Conservation (phyloP, 805 yeast genomes). For the Monosporozyma solicola region DNA sequence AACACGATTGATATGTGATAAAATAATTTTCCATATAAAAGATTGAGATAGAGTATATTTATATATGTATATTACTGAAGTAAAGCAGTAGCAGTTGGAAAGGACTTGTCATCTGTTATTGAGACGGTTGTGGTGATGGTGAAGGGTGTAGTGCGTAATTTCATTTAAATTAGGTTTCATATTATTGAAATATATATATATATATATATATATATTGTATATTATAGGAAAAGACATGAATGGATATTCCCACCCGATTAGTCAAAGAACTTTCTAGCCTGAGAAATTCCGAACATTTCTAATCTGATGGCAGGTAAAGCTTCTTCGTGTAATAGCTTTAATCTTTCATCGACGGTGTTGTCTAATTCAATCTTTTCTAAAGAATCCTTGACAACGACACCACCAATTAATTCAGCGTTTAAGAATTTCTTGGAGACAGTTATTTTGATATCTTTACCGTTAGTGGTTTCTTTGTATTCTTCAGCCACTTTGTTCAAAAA, state of each 20-base stretch:
- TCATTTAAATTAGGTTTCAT: too few species aligned
- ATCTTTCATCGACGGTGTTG: constrained; percentile 92
- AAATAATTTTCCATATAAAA: too few species aligned
- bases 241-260: constrained; percentile 19
- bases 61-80: too few species aligned
- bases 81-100: too few species aligned
- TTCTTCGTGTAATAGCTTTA: constrained; percentile 68
- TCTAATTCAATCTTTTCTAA: constrained; percentile 79
- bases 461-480: constrained; percentile 43
- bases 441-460: constrained; percentile 45
- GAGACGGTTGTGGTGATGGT: too few species aligned
- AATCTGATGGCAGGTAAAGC: constrained; percentile 89
- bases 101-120: too few species aligned
- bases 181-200: not conserved
- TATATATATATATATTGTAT: not conserved
- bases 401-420: constrained; percentile 61
- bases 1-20: too few species aligned
- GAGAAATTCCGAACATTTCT: constrained; percentile 79
- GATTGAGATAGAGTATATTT: too few species aligned
- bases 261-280: constrained; percentile 84
- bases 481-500: constrained; percentile 42
- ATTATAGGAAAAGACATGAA: not conserved
- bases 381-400: constrained; percentile 62
- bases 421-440: constrained; percentile 51
- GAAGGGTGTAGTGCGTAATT: too few species aligned